phyloP scores from a whole-genome alignment of 176 grass and related monocot genomes.

The Aegilops umbellulata region DNA sequence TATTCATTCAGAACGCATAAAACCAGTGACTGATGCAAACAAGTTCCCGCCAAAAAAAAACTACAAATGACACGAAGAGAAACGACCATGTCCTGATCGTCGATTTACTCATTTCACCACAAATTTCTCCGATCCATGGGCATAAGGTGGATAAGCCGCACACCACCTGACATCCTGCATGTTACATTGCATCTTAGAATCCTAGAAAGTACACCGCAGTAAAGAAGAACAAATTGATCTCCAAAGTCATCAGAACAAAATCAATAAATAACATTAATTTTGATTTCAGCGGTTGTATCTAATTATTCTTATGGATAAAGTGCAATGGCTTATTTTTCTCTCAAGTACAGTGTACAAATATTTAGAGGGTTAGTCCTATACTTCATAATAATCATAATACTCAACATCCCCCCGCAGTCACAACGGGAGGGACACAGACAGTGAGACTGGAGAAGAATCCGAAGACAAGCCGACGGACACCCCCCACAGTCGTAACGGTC shows the following conservation, averaged over 20 bases:
- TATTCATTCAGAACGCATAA: slow-evolving; percentile 13
- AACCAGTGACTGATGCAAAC: slow-evolving; percentile 9
- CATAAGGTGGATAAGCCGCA: neutral
- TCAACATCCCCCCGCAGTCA: too few species aligned
- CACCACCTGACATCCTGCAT: neutral
- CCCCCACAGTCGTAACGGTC: too few species aligned
- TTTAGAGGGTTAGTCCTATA: neutral
- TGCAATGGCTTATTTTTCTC: neutral
- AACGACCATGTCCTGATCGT: neutral
- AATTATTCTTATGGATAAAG: slow-evolving; percentile 8
- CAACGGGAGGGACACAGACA: too few species aligned
- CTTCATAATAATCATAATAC: too few species aligned
- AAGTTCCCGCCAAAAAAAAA: too few species aligned
- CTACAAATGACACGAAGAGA: neutral
- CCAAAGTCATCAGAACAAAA: neutral
- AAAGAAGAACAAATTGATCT: slow-evolving; percentile 5
- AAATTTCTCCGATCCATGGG: neutral
- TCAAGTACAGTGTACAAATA: neutral
- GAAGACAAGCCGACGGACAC: too few species aligned
- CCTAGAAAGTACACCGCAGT: neutral
- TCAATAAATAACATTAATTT: neutral
- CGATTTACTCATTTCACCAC: neutral
- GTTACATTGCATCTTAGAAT: neutral
- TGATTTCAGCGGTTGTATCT: neutral
- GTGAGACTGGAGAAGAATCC: too few species aligned